phyloP scores from a whole-genome alignment of 140 eudicot genomes.

The Ambrosia hybrid region DNA sequence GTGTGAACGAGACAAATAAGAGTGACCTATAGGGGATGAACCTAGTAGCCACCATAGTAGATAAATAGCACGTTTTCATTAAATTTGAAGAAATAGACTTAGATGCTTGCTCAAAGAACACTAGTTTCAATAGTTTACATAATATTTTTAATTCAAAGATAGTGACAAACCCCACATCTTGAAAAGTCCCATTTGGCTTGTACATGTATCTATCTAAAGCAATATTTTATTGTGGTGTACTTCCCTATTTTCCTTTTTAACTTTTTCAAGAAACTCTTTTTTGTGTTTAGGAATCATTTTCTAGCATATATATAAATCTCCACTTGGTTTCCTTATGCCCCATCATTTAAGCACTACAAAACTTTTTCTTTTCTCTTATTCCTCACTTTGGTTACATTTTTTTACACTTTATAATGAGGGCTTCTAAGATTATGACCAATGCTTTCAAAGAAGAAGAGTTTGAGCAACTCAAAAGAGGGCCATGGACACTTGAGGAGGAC shows the following conservation, averaged over 20 bases:
- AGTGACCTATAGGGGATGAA: slow-evolving; percentile 34
- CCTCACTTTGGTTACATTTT: slow-evolving; percentile 12
- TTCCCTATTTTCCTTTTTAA: not conserved
- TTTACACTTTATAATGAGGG: slow-evolving; percentile 19
- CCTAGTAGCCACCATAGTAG: slow-evolving; percentile 28
- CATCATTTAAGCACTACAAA: slow-evolving; percentile 35
- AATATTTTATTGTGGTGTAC: slow-evolving; percentile 15
- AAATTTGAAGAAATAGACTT: slow-evolving; percentile 11
- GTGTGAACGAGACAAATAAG: not conserved
- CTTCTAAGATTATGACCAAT: slow-evolving; percentile 22
- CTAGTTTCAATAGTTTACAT: slow-evolving; percentile 31
- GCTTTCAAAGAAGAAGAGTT: slow-evolving; percentile 35
- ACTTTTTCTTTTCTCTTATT: slow-evolving; percentile 20
- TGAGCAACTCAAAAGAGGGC: slow-evolving; percentile 59
- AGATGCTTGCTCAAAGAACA: slow-evolving; percentile 55
- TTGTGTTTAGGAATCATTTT: slow-evolving; percentile 24
- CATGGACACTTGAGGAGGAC: slow-evolving; percentile 70
- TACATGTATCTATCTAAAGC: slow-evolving; percentile 12
- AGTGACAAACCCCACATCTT: slow-evolving; percentile 34
- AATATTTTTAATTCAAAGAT: slow-evolving; percentile 26
- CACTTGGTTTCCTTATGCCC: slow-evolving; percentile 46
- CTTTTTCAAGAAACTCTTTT: not conserved
- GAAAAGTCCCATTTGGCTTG: slow-evolving; percentile 41
- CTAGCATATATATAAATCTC: slow-evolving; percentile 28
- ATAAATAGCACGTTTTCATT: slow-evolving; percentile 17